phyloP scores from a whole-genome alignment of 805 yeast genomes.

The Candida awuae region DNA sequence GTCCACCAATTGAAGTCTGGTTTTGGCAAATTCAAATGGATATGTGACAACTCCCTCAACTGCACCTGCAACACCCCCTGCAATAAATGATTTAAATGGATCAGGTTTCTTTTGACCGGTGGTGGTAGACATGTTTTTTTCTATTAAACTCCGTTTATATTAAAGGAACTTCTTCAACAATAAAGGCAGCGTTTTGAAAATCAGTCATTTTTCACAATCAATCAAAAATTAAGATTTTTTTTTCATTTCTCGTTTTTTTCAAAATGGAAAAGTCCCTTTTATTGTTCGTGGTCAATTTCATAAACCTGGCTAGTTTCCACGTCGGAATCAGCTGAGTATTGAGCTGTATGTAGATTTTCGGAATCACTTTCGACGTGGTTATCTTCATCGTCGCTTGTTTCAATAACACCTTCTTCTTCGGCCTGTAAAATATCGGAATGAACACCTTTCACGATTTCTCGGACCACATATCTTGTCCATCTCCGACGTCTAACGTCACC shows the following conservation, averaged over 20 bases:
- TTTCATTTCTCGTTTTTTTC: no score
- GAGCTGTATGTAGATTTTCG: no score
- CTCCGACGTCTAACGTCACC: slow-evolving; percentile 54
- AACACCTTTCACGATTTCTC: slow-evolving; percentile 15
- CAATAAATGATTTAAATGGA: slow-evolving; percentile 76
- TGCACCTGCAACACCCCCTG: slow-evolving; percentile 97
- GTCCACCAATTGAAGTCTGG: slow-evolving; percentile 76
- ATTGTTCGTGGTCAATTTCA: background rate
- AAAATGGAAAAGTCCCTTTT: no score
- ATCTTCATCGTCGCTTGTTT: background rate
- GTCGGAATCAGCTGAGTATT: background rate
- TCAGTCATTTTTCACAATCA: no score
- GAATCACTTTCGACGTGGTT: slow-evolving; percentile 1
- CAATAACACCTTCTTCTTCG: background rate
- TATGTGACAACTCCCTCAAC: slow-evolving; percentile 87
- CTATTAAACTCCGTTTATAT: background rate
- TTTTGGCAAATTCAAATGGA: slow-evolving; percentile 96
- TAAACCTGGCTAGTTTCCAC: background rate
- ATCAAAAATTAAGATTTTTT: no score
- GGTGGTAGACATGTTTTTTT: background rate
- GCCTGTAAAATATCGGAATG: slow-evolving; percentile 1
- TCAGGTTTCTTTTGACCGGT: slow-evolving; percentile 37
- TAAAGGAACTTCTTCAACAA: no score
- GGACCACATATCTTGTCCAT: slow-evolving; percentile 47
- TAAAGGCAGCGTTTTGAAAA: no score